Evolutionary conservation across 441 rosid genomes (phyloP), one percentile per base, ranked within the genome.

Genomic region (Populus hybrid): DNA sequence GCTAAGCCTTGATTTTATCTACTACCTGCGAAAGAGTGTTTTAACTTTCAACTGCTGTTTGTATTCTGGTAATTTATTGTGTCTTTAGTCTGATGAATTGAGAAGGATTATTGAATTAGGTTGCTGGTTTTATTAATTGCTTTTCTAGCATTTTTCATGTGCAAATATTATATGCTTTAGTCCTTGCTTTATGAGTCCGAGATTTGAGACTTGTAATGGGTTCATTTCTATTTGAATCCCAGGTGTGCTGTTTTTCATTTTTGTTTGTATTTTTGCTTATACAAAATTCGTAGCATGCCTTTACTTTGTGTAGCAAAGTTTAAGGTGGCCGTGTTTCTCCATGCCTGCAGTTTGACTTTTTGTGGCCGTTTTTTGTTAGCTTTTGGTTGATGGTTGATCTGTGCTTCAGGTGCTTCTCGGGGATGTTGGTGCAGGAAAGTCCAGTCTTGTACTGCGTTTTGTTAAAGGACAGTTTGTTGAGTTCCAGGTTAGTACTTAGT

Each of bases 351-450:
- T 40, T 21, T 24, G 42, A 59, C 65, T 12, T 36, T 23, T 8
- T 26, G 10, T 30, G 34, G 20, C 59, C 6, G 20, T 21, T 20
- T 38, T 73, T 40, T 32, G 8, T 50, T 16, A 40, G 35, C 21
- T 4, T 67, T 18, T 34, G 14, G 67, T 28, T 74, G 50, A 24
- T 35, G 30, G 32, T 30, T 32, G 5, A 76, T 67, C 65, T 72
- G 74, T 78, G 79, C 73, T 78, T 73, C 86, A 95, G 99, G 98
- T 96, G 69, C 90, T 96, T 79, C 96, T 96, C 71, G 99, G 99
- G 80, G 98, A 96, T 86, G 97, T 94, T 73, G 99, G 99, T 23
- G 97, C 99, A 42, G 99, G 99, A 70, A 96, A 96, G 83, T 94
- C 99, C 26, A 94, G 99, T 84, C 93, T 96, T 75, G 98, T 96